phyloP scores from a whole-genome alignment of 176 grass and related monocot species.

The Hordeum marinum region DNA sequence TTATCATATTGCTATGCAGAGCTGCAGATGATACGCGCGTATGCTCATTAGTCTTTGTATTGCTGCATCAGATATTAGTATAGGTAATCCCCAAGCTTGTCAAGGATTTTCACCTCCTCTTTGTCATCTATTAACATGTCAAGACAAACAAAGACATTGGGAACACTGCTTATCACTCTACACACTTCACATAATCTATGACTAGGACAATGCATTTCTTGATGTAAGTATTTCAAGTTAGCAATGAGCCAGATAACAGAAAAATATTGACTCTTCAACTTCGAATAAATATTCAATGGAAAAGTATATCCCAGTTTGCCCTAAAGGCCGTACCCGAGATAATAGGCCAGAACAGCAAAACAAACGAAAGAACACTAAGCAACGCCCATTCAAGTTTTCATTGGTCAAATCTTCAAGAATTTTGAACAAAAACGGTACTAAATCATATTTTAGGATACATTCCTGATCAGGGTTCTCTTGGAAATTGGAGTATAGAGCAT shows the following conservation, averaged over 20 bases:
- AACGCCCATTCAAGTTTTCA: neutral
- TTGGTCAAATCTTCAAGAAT: neutral
- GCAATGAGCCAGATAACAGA: neutral
- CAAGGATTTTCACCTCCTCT: slow-evolving; percentile 54
- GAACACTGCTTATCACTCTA: neutral
- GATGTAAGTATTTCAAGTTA: neutral
- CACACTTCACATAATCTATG: neutral
- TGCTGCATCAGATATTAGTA: neutral
- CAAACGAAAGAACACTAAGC: neutral
- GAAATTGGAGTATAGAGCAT: slow-evolving; percentile 79
- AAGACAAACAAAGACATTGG: slow-evolving; percentile 36
- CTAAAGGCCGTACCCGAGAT: neutral
- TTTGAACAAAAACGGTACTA: neutral
- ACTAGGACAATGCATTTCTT: neutral
- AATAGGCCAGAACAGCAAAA: slow-evolving; percentile 6
- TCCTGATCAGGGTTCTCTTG: slow-evolving; percentile 75
- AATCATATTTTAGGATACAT: slow-evolving; percentile 68
- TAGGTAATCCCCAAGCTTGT: slow-evolving; percentile 39
- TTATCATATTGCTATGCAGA: neutral
- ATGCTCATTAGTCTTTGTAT: neutral
- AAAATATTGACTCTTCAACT: neutral
- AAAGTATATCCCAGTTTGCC: neutral
- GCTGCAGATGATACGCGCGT: neutral
- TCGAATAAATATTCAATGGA: neutral
- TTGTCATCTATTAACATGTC: slow-evolving; percentile 61